Base-by-base conservation (phyloP, 805 yeast genomes). In the Metschnikowia cerradonensis region DNA sequence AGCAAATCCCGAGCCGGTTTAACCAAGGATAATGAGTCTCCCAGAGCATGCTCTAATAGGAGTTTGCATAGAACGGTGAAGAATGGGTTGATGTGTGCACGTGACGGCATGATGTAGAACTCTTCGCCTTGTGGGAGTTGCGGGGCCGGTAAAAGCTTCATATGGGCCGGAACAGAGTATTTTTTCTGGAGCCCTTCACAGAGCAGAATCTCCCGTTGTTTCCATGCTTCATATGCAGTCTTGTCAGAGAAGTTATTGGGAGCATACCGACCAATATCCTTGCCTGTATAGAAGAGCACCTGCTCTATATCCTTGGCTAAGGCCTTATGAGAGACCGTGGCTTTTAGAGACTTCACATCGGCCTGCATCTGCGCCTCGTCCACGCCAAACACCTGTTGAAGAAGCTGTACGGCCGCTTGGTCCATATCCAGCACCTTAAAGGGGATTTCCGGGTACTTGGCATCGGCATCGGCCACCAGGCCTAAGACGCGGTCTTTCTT, bases 361-460 rank as follows among this genome's bases (percentile, higher is more conserved):
- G 73, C 76, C 59, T 85, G 90, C 10, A 87, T 51, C 47, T 73
- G 71, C 1, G 71, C 56, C 3, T 67, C 72, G 45, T 81, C 80
- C 2, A 81, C 70, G 3, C 62, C 60, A 60, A 86, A 83, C n/a
- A 86, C 48, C 2, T 67, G 63, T 36, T 72, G 75, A 8, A 87
- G 59, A 22, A 79, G 66, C n/a, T 30, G 46, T 7, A 72, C 52
- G 48, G 61, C 46, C 1, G 82, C 76, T 52, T 75, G 72, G 17
- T 81, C 79, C 67, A 86, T 79, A 53, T 85, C 88, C 0, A 73
- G 55, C 1, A 83, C 49, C 35, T 76, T 71, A 60, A 77, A 86
- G 0, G 84, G 71, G 1, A 88, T 87, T 33, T 66, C 65, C 3
- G 64, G 62, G 48, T 66, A 71, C 32, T 57, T 61, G 3, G 51